Percentiles rank a stretch among this genome's conserved stretches.
Evolutionary conservation across 1,139 yeast genomes (phyloP).

Genomic region (Yamadazyma sp.): DNA sequence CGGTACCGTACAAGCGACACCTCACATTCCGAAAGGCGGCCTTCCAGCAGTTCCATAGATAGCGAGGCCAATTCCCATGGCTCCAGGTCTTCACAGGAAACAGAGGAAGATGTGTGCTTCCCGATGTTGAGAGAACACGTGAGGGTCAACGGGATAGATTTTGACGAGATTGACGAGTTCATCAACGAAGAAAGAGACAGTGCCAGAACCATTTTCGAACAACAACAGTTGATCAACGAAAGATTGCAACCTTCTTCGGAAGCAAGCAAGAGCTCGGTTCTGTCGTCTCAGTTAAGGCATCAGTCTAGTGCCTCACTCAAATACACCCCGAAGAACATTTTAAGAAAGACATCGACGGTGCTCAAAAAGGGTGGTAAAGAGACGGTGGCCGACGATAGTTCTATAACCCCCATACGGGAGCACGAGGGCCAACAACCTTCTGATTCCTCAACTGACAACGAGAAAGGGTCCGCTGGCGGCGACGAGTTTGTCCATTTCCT

Average conservation of each 20-base stretch:
- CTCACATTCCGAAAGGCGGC: conserved; percentile 27
- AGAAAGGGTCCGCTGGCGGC: conserved; percentile 27
- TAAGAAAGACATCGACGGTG: conserved; percentile 21
- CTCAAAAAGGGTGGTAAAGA: not conserved
- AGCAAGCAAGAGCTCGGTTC: conserved; percentile 6
- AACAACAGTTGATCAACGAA: conserved; percentile 33
- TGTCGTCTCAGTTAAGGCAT: conserved; percentile 16
- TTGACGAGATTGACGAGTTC: conserved; percentile 76
- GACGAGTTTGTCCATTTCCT: conserved; percentile 23
- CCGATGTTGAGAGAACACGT: conserved; percentile 81
- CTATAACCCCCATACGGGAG: conserved; percentile 10
- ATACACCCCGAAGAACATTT: conserved; percentile 54
- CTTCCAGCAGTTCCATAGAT: conserved; percentile 45
- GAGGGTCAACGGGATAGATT: conserved; percentile 72
- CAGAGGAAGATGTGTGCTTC: conserved; percentile 97
- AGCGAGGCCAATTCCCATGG: conserved; percentile 72
- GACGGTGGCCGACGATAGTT: conserved; percentile 10
- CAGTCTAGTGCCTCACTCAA: conserved; percentile 52
- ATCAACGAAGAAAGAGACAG: conserved; percentile 52
- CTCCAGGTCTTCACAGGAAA: conserved; percentile 74
- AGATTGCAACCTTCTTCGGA: conserved; percentile 9
- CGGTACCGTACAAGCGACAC: conserved; percentile 37
- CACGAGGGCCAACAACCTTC: conserved; percentile 15
- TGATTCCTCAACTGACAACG: conserved; percentile 27
- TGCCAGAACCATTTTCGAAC: conserved; percentile 24